Evolutionary conservation across 495 filamentous ascomycete genomes (phyloP).

Genomic region (Thozetella sp.): DNA sequence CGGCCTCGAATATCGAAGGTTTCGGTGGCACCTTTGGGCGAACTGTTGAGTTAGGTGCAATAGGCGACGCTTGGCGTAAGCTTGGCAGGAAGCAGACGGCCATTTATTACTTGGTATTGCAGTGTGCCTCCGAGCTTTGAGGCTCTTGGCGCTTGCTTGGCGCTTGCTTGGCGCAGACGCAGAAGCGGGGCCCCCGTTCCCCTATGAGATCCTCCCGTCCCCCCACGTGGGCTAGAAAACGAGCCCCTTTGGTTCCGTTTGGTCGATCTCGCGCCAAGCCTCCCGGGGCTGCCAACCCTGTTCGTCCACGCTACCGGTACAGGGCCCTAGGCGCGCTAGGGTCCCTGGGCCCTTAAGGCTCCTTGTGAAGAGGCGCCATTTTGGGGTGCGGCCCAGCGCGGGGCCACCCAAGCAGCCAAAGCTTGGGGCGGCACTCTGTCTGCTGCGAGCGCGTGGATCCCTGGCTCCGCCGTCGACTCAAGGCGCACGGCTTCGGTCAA

Average conservation of each 20-base stretch:
- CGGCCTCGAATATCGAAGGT: neutral
- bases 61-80: neutral
- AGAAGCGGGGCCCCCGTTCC: neutral
- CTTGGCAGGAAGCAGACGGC: neutral
- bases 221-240: neutral
- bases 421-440: too few species aligned
- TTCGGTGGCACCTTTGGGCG: neutral
- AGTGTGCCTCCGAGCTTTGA: too few species aligned
- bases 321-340: neutral
- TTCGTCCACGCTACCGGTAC: neutral
- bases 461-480: too few species aligned
- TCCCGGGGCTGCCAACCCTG: neutral
- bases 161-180: neutral
- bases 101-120: neutral
- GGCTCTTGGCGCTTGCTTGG: too few species aligned
- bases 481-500: too few species aligned
- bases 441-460: too few species aligned
- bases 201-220: slow-evolving; percentile 1
- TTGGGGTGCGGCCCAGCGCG: too few species aligned
- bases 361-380: too few species aligned
- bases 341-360: too few species aligned
- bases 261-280: neutral
- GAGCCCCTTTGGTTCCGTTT: neutral
- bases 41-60: neutral
- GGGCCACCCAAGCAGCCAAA: too few species aligned